Conservation (phyloP, 2,329 filamentous ascomycete species). For the Teratosphaeria gauchensis region DNA sequence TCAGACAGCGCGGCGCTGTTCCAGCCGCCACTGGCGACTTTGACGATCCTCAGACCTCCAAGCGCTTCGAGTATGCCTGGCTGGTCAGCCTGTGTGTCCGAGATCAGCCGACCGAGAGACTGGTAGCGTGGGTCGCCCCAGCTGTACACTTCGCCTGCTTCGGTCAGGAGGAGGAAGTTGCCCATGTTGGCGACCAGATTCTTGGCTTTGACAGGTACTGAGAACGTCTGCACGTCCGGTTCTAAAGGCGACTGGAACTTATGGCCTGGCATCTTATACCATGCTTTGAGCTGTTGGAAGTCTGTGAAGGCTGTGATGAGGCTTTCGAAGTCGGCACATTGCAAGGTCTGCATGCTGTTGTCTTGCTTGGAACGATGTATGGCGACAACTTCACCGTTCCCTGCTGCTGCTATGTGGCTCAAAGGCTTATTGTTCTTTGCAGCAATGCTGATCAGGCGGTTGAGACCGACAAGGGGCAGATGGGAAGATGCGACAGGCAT, state of each 20-base stretch:
- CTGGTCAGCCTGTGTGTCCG: conserved; percentile 32
- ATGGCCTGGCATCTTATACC: conserved; percentile 17
- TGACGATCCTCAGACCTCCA: conserved; percentile 42
- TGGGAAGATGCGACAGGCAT: not conserved
- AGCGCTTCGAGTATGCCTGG: conserved; percentile 44
- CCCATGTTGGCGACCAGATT: conserved; percentile 29
- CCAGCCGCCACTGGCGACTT: conserved; percentile 47
- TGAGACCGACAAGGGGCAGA: not conserved
- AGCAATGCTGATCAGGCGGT: not conserved
- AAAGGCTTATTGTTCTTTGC: not conserved
- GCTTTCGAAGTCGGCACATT: conserved; percentile 17
- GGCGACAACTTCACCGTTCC: not conserved
- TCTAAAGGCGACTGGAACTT: conserved; percentile 14
- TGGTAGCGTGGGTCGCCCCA: conserved; percentile 52
- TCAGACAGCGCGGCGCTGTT: conserved; percentile 48
- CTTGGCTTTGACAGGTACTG: conserved; percentile 17
- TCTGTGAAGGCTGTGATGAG: conserved; percentile 21
- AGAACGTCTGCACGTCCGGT: conserved; percentile 3
- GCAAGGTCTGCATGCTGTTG: not conserved
- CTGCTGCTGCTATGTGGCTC: not conserved
- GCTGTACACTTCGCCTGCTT: conserved; percentile 29
- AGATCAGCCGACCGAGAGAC: conserved; percentile 45
- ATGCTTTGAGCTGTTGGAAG: conserved; percentile 16
- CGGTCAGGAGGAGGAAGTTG: conserved; percentile 29
- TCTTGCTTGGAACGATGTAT: not conserved